A percentile compares a stretch with the other conserved stretches of the same genome.
Conservation (phyloP, 1,284 basidiomycete species). For the Melampsora larici-populina region DNA sequence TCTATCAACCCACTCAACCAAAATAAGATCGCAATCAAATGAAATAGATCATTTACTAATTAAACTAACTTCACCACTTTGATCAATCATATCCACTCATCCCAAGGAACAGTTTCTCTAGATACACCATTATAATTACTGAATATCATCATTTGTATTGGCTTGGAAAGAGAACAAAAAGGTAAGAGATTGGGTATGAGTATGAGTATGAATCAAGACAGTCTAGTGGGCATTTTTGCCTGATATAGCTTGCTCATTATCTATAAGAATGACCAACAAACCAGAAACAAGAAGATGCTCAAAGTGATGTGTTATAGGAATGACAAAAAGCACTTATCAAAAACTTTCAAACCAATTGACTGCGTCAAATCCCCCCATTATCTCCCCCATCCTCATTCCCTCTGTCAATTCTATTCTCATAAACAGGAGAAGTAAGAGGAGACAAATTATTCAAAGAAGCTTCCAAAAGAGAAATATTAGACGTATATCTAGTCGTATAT, state of each 20-base stretch:
- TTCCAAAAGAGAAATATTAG: background rate
- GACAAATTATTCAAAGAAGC: constrained; percentile 16
- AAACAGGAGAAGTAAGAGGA: constrained; percentile 28
- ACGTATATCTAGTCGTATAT: constrained; percentile 63
- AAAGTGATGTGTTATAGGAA: background rate
- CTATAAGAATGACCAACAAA: background rate
- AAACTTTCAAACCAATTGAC: background rate
- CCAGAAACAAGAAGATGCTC: background rate
- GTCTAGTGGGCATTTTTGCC: too few relatives aligned
- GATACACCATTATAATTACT: background rate
- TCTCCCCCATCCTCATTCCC: too few relatives aligned
- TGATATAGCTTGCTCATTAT: background rate
- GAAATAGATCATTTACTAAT: background rate
- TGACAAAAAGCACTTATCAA: background rate
- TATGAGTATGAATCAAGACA: too few relatives aligned
- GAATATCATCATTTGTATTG: background rate
- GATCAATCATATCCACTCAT: constrained; percentile 26
- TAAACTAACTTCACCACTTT: constrained; percentile 36
- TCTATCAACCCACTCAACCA: constrained; percentile 53
- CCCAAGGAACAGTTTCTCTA: background rate
- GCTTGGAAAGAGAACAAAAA: background rate
- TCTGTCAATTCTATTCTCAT: constrained; percentile 13
- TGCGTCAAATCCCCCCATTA: constrained; percentile 11
- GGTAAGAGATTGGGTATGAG: too few relatives aligned
- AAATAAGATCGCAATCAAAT: background rate